Evolutionary conservation across 2,329 filamentous ascomycete genomes (phyloP).

Genomic region (Colletotrichum acutatum): DNA sequence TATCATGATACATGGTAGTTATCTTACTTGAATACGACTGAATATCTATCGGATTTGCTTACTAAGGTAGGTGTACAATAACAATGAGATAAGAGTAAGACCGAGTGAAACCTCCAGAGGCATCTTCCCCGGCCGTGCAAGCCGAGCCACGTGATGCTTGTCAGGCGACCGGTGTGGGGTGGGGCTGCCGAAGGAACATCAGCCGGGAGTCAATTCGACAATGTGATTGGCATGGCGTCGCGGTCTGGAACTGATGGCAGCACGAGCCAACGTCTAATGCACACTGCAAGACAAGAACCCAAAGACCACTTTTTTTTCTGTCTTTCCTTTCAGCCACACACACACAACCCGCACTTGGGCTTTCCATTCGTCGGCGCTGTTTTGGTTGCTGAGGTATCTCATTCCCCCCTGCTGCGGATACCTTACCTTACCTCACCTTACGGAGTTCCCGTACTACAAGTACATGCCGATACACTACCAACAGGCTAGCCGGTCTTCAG

Average conservation of each 20-base stretch:
- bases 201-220: slow-evolving; percentile 23
- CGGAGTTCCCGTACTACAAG: no score
- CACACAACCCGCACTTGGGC: not conserved
- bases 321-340: slow-evolving; percentile 27
- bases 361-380: slow-evolving; percentile 2
- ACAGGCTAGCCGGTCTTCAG: not conserved
- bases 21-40: no score
- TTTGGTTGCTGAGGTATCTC: slow-evolving; percentile 6
- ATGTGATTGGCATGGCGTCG: slow-evolving; percentile 13
- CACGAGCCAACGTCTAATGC: slow-evolving; percentile 36
- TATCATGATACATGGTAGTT: no score
- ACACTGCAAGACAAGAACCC: slow-evolving; percentile 1
- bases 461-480: no score
- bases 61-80: no score
- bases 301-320: slow-evolving; percentile 18
- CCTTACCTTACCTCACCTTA: not conserved
- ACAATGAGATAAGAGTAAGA: not conserved
- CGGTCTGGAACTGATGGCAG: slow-evolving; percentile 18
- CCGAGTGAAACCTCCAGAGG: not conserved
- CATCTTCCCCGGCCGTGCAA: slow-evolving; percentile 3
- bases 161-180: not conserved
- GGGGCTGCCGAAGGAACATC: slow-evolving; percentile 7
- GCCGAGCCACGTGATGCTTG: slow-evolving; percentile 27
- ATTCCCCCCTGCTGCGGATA: not conserved
- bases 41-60: no score